Conservation (phyloP, 2,329 filamentous ascomycete species). For the Colletotrichum limetticola region DNA sequence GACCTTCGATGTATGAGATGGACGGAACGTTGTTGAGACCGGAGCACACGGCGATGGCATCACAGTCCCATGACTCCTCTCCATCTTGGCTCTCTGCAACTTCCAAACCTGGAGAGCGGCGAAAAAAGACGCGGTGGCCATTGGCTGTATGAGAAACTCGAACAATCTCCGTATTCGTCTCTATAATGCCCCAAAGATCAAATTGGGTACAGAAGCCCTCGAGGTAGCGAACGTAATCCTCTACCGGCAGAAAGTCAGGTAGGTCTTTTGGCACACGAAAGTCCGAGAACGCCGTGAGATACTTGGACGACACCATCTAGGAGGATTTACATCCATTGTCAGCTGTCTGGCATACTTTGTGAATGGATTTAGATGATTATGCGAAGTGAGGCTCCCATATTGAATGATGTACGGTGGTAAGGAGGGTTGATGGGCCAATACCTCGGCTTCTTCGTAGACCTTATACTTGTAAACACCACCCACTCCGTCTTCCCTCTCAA, state of each 20-base stretch:
- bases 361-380: too few relatives aligned
- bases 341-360: neutral
- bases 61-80: conserved; percentile 46
- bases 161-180: conserved; percentile 45
- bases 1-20: conserved; percentile 51
- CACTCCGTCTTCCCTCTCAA: conserved; percentile 55
- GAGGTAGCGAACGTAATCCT: conserved; percentile 55
- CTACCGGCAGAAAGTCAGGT: conserved; percentile 56
- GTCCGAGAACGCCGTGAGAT: conserved; percentile 62
- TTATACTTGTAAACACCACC: conserved; percentile 60
- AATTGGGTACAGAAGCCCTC: conserved; percentile 52
- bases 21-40: conserved; percentile 55
- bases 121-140: conserved; percentile 7
- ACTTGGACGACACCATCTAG: conserved; percentile 60
- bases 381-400: too few relatives aligned
- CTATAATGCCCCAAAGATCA: conserved; percentile 49
- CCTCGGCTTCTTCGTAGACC: conserved; percentile 60
- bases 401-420: neutral
- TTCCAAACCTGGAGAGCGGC: conserved; percentile 15
- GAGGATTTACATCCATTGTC: neutral
- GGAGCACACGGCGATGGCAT: conserved; percentile 58
- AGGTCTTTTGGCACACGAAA: conserved; percentile 53
- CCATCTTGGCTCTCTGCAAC: neutral
- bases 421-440: conserved; percentile 27
- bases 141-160: conserved; percentile 37